Evolutionary conservation across 2,329 filamentous ascomycete genomes (phyloP).

Genomic region (Tolypocladium inflatum): DNA sequence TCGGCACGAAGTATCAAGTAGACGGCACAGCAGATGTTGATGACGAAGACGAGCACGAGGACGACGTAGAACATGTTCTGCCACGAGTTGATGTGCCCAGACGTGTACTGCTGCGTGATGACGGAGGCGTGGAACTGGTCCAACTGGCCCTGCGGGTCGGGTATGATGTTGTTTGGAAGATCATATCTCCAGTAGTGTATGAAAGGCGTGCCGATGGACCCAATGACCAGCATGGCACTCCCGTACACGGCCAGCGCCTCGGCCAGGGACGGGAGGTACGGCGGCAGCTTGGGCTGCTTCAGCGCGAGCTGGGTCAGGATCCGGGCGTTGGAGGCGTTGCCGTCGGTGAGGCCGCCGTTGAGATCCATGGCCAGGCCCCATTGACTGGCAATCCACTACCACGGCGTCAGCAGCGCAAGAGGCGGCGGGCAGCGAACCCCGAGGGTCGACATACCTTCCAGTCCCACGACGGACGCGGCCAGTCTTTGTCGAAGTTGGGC

Average conservation of each 20-base stretch:
- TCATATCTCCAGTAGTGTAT: slow-evolving; percentile 43
- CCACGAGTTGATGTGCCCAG: slow-evolving; percentile 50
- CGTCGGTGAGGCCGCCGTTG: slow-evolving; percentile 42
- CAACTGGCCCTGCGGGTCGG: slow-evolving; percentile 28
- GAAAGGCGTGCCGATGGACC: slow-evolving; percentile 50
- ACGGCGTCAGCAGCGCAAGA: slow-evolving; percentile 1
- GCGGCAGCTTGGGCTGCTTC: slow-evolving; percentile 28
- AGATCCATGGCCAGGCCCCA: slow-evolving; percentile 49
- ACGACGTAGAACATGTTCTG: slow-evolving; percentile 60
- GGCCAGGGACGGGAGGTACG: slow-evolving; percentile 54
- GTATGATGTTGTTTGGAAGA: slow-evolving; percentile 21
- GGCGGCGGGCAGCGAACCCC: background rate
- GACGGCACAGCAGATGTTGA: slow-evolving; percentile 55
- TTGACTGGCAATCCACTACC: slow-evolving; percentile 35
- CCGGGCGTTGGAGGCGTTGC: slow-evolving; percentile 48
- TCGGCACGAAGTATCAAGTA: slow-evolving; percentile 48
- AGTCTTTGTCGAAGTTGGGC: slow-evolving; percentile 9
- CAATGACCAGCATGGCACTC: slow-evolving; percentile 55
- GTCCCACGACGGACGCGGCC: slow-evolving; percentile 28
- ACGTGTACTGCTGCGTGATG: slow-evolving; percentile 59
- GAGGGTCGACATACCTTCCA: slow-evolving; percentile 31
- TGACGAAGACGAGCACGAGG: slow-evolving; percentile 53
- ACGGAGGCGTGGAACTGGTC: slow-evolving; percentile 57
- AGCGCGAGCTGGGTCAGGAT: slow-evolving; percentile 46
- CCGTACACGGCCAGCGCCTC: slow-evolving; percentile 65